Conservation (phyloP, 352 stramenopile species). For the Saprolegnia parasitica region DNA sequence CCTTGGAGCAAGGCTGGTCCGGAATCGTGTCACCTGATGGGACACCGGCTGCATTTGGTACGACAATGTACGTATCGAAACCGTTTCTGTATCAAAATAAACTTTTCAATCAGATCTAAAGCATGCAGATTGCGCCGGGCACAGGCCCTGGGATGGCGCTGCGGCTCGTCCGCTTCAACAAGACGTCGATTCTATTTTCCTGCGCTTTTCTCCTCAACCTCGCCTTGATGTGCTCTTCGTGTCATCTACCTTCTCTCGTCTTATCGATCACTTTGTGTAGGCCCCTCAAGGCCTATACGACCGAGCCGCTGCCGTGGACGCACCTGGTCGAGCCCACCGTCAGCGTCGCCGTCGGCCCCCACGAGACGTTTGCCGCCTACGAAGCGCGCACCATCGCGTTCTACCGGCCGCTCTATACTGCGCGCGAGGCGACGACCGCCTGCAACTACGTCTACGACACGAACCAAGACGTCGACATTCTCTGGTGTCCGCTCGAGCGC, state of each 20-base stretch:
- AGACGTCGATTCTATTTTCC: neutral
- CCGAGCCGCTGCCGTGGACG: conserved; percentile 2
- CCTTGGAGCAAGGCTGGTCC: no score
- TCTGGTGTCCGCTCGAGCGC: neutral
- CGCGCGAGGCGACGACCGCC: neutral
- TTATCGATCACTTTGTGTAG: neutral
- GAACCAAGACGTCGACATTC: conserved; percentile 1
- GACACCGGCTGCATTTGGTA: no score
- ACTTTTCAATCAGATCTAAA: no score
- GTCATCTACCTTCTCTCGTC: neutral
- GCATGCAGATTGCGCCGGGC: no score
- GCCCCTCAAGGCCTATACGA: conserved; percentile 1
- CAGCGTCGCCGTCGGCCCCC: neutral
- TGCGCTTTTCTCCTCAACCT: neutral
- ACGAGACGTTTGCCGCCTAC: conserved; percentile 1
- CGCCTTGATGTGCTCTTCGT: conserved; percentile 3
- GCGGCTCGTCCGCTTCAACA: neutral
- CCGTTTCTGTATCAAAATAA: no score
- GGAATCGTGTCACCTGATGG: no score
- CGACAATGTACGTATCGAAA: neutral
- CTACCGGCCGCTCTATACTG: neutral
- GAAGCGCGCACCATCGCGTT: neutral
- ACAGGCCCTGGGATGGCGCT: no score
- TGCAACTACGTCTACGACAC: neutral
- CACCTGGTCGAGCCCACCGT: neutral